phyloP scores from a whole-genome alignment of 1,284 basidiomycete species.

The Boletus mariae region DNA sequence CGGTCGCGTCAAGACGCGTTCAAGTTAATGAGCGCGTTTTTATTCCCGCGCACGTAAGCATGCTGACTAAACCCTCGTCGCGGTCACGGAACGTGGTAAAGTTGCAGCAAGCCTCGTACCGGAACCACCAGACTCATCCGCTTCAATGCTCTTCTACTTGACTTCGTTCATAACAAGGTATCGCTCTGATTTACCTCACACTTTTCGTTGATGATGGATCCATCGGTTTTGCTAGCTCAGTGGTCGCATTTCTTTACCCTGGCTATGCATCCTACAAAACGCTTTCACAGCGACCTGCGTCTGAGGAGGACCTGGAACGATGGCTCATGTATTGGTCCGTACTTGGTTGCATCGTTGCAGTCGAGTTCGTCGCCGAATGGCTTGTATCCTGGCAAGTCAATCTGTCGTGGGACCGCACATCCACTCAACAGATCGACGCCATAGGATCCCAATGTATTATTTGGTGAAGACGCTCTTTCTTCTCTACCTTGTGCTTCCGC shows the following conservation, averaged over 20 bases:
- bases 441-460: conserved; percentile 87
- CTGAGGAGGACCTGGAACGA: conserved; percentile 74
- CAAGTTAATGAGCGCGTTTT: conserved; percentile 27
- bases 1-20: conserved; percentile 22
- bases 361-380: conserved; percentile 82
- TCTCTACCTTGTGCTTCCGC: conserved; percentile 87
- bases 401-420: conserved; percentile 9
- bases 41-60: conserved; percentile 23
- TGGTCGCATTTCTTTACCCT: conserved; percentile 74
- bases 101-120: background rate
- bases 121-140: too few relatives aligned
- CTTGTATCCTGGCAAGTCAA: conserved; percentile 67
- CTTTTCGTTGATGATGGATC: conserved; percentile 1
- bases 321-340: conserved; percentile 93
- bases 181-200: conserved; percentile 9
- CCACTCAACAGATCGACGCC: conserved; percentile 9
- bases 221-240: conserved; percentile 43
- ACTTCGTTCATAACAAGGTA: conserved; percentile 42
- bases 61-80: conserved; percentile 8
- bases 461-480: conserved; percentile 80
- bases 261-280: conserved; percentile 86
- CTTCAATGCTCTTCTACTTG: conserved; percentile 47
- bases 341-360: conserved; percentile 68
- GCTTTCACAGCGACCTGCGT: conserved; percentile 72
- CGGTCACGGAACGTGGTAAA: conserved; percentile 10